Evolutionary conservation across 106 monocot genomes (phyloP).

Genomic region (Dioscorea zingiberensis): DNA sequence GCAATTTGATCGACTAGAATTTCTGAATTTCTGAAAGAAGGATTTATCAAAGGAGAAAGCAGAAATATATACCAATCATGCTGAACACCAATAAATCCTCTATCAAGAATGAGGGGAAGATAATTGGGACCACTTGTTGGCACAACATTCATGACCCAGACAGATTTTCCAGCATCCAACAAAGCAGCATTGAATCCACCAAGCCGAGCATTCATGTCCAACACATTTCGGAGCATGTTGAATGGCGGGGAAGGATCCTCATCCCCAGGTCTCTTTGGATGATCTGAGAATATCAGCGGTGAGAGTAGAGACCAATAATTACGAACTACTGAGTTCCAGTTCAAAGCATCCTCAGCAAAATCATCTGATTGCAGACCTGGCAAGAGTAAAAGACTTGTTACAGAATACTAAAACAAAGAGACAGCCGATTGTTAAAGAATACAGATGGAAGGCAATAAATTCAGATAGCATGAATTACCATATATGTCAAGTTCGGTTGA

Average conservation of each 20-base stretch:
- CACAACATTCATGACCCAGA: constrained; percentile 99
- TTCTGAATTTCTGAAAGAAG: no score
- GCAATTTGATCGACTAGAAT: no score
- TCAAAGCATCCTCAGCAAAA: constrained; percentile 53
- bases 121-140: constrained; percentile 52
- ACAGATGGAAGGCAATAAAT: no score
- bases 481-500: constrained; percentile 66
- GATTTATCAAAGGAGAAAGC: background rate
- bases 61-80: constrained; percentile 75
- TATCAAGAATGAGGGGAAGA: constrained; percentile 75
- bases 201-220: constrained; percentile 88
- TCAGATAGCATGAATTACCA: constrained; percentile 36
- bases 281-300: constrained; percentile 91
- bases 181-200: constrained; percentile 92
- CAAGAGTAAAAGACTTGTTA: background rate
- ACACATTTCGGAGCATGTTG: constrained; percentile 87
- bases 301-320: constrained; percentile 97
- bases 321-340: constrained; percentile 47
- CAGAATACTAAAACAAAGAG: no score
- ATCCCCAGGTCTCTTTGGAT: constrained; percentile 96
- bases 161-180: constrained; percentile 72
- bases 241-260: constrained; percentile 91
- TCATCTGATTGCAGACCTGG: constrained; percentile 62
- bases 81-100: constrained; percentile 92
- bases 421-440: no score